phyloP scores from a whole-genome alignment of 2,329 filamentous ascomycete species.

The Thelonectria blattea region DNA sequence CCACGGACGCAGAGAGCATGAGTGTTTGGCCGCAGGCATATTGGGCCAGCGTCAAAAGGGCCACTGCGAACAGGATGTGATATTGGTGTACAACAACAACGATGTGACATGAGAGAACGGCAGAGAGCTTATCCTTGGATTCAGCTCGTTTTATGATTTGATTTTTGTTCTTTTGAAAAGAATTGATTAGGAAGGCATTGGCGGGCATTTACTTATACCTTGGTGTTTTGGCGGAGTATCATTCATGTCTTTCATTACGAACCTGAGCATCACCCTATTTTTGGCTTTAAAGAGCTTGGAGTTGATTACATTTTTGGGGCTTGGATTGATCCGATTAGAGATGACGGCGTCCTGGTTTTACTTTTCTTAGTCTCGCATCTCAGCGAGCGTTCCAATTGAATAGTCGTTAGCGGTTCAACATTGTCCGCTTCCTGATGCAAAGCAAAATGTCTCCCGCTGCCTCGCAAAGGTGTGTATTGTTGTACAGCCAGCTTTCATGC shows the following conservation, averaged over 20 bases:
- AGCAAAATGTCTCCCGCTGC: not conserved
- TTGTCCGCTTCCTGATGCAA: slow-evolving; percentile 2
- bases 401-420: slow-evolving; percentile 28
- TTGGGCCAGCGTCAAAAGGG: slow-evolving; percentile 64
- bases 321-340: slow-evolving; percentile 26
- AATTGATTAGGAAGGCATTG: slow-evolving; percentile 30
- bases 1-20: slow-evolving; percentile 62
- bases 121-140: slow-evolving; percentile 25
- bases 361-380: slow-evolving; percentile 12
- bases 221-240: slow-evolving; percentile 40
- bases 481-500: slow-evolving; percentile 39
- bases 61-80: slow-evolving; percentile 46
- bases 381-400: slow-evolving; percentile 31
- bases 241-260: slow-evolving; percentile 37
- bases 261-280: slow-evolving; percentile 29
- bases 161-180: slow-evolving; percentile 27
- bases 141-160: slow-evolving; percentile 28
- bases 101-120: slow-evolving; percentile 25
- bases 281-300: slow-evolving; percentile 25
- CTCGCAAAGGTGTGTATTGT: slow-evolving; percentile 34
- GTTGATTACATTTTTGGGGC: slow-evolving; percentile 20
- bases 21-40: slow-evolving; percentile 66
- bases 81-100: slow-evolving; percentile 10
- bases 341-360: slow-evolving; percentile 27
- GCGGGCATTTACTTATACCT: slow-evolving; percentile 35